Percentiles rank a stretch among this genome's conserved stretches.
Conservation (phyloP, 306 rosid species). For the Casuarina equisetifolia region DNA sequence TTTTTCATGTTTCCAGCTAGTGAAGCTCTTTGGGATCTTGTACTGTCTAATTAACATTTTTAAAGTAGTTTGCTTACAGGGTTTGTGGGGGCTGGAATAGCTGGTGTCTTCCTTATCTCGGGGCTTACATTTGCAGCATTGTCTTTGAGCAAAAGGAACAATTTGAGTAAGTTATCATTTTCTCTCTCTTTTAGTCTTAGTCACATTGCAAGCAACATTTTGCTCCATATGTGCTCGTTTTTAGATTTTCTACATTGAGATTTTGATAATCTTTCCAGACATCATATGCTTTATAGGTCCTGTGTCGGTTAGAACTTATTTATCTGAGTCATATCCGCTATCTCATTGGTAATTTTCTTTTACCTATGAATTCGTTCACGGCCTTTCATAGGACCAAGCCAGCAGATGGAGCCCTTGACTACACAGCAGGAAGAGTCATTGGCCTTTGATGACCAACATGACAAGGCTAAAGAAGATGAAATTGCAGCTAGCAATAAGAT, state of each 20-base stretch:
- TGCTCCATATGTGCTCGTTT: not conserved
- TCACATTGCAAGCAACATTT: not conserved
- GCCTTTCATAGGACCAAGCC: slow-evolving; percentile 49
- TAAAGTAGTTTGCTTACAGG: slow-evolving; percentile 86
- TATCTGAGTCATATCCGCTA: slow-evolving; percentile 1
- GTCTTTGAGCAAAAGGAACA: slow-evolving; percentile 54
- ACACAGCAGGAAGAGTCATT: slow-evolving; percentile 59
- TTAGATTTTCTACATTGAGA: not conserved
- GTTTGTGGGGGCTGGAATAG: slow-evolving; percentile 75
- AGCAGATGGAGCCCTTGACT: slow-evolving; percentile 70
- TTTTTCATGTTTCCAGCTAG: slow-evolving; percentile 16
- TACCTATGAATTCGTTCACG: slow-evolving; percentile 15
- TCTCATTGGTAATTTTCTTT: slow-evolving; percentile 13
- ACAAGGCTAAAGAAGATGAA: slow-evolving; percentile 30
- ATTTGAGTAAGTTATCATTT: slow-evolving; percentile 54
- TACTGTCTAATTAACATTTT: slow-evolving; percentile 43
- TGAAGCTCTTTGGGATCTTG: not conserved
- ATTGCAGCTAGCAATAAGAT: slow-evolving; percentile 26
- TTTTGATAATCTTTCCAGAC: not conserved
- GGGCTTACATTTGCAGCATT: slow-evolving; percentile 73
- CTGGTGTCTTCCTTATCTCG: slow-evolving; percentile 67
- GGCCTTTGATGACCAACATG: slow-evolving; percentile 52
- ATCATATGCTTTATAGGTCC: not conserved
- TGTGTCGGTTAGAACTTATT: slow-evolving; percentile 21
- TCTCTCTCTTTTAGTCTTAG: slow-evolving; percentile 8